Base-by-base conservation (phyloP, 164 flowering plant genomes). In the Sextonia rubra region DNA sequence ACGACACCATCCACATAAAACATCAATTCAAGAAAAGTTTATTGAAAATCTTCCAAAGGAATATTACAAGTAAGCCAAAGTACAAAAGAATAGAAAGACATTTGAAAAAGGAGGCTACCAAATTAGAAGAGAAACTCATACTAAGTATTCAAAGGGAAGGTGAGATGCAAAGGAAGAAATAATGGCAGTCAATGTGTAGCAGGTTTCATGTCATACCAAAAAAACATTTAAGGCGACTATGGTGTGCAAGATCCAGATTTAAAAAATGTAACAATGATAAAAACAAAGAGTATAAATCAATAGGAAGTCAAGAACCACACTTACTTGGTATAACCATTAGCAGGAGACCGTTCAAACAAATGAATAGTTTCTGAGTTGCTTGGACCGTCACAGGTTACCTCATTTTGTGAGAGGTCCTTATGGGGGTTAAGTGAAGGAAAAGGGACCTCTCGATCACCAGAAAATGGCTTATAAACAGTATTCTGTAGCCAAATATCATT, bases 311-410 rank as follows among this genome's bases (percentile, higher is more conserved):
- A 11, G 14, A 12, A 52, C 69, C 7, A 80, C 97, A 80, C 97
- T 89, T 80, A 94, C 97, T 86, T 88, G 86, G 91, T 74, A 92
- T 90, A 90, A 79, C 76, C 60, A 84, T 77, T 82, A 37, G 85
- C 83, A 24, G 88, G 76, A 80, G 93, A 81, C 32, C 25, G 71
- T 71, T 84, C 86, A 79, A 84, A 83, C 14, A 80, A 79, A 78
- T 82, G 81, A 66, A 58, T 72, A 58, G 70, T 61, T 47, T 84
- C 82, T 75, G 86, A 72, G 11, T 92, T 82, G 27, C 72, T 76
- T 15, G 91, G 81, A 80, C 81, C 87, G 62, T 85, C 87, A 84
- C 73, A 86, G 22, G 76, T 66, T 71, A 78, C 69, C 29, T 86
- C 90, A 83, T 80, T 85, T 73, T 66, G 82, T 74, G 75, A 71